A percentile compares a stretch with the other conserved stretches of the same genome.
Conservation (phyloP, 176 grass and related monocot species). For the Aegilops umbellulata region DNA sequence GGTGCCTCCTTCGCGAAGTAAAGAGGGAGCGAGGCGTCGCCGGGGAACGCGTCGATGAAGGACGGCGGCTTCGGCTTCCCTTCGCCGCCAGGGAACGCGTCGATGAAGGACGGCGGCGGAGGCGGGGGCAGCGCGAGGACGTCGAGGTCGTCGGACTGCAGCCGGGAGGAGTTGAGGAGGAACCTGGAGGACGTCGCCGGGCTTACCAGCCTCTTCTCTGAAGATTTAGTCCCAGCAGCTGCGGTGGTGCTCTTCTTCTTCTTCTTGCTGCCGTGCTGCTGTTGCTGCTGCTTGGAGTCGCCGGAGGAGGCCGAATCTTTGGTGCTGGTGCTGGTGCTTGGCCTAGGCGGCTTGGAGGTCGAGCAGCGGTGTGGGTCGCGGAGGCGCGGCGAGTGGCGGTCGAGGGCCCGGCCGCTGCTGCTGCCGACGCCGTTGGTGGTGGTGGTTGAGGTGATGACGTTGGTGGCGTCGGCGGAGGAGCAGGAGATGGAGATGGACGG, state of each 20-base stretch:
- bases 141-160: constrained; percentile 39
- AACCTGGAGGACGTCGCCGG: constrained; percentile 66
- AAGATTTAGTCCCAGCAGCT: not conserved
- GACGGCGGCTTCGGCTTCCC: not conserved
- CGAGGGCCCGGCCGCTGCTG: constrained; percentile 31
- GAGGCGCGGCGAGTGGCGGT: constrained; percentile 50
- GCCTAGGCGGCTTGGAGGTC: not conserved
- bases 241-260: not conserved
- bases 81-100: constrained; percentile 28
- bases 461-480: constrained; percentile 55
- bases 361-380: constrained; percentile 39
- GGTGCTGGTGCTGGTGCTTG: not conserved
- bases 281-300: not conserved
- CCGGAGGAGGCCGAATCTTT: not conserved
- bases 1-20: not conserved
- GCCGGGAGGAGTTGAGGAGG: constrained; percentile 73
- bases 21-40: not conserved
- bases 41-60: constrained; percentile 49
- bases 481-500: constrained; percentile 42
- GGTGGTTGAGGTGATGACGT: constrained; percentile 12
- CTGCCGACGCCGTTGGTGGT: too few relatives aligned
- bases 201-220: constrained; percentile 27
- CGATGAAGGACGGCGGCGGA: constrained; percentile 17
- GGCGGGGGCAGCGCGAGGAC: not conserved
- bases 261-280: not conserved